Conservation (phyloP, 1,284 basidiomycete species). For the Anthracocystis walkeri region DNA sequence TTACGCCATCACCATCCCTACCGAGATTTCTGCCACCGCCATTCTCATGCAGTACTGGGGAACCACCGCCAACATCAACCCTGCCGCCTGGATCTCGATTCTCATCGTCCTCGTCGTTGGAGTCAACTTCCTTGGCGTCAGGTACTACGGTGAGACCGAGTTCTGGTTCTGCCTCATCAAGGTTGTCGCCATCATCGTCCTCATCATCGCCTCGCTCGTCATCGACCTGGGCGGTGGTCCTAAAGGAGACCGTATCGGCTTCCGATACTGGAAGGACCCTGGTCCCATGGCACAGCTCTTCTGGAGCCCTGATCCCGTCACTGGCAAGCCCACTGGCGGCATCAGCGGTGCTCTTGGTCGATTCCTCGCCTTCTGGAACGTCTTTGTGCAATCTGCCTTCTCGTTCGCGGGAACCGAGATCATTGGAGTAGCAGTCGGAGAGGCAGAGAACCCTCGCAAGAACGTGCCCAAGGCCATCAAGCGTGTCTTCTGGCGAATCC, state of each 20-base stretch:
- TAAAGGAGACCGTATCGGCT: conserved; percentile 53
- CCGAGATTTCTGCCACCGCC: conserved; percentile 76
- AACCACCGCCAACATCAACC: conserved; percentile 72
- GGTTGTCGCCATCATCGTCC: conserved; percentile 48
- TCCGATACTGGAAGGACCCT: conserved; percentile 69
- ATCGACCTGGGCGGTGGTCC: conserved; percentile 61
- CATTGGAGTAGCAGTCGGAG: conserved; percentile 83
- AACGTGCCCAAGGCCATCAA: conserved; percentile 61
- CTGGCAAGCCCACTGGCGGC: conserved; percentile 56
- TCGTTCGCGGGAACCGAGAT: conserved; percentile 85
- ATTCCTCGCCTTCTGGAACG: conserved; percentile 68
- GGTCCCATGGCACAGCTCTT: conserved; percentile 69
- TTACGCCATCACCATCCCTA: conserved; percentile 75
- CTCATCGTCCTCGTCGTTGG: conserved; percentile 71
- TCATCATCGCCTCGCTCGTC: conserved; percentile 60
- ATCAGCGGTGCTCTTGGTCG: conserved; percentile 75
- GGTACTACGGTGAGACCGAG: conserved; percentile 77
- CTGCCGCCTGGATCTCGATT: conserved; percentile 71
- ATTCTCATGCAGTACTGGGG: conserved; percentile 58
- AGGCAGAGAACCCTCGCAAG: conserved; percentile 71
- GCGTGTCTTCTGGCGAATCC: conserved; percentile 70
- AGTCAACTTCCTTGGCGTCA: conserved; percentile 73
- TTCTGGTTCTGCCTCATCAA: conserved; percentile 57
- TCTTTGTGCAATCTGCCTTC: conserved; percentile 77
- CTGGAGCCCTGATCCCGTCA: conserved; percentile 46